A percentile compares a stretch with the other conserved stretches of the same genome.
These are phyloP conservation scores for Diaporthe vexans DNA, from an alignment of 2,329 filamentous ascomycete genomes.

Conservation along the genomic window DNA sequence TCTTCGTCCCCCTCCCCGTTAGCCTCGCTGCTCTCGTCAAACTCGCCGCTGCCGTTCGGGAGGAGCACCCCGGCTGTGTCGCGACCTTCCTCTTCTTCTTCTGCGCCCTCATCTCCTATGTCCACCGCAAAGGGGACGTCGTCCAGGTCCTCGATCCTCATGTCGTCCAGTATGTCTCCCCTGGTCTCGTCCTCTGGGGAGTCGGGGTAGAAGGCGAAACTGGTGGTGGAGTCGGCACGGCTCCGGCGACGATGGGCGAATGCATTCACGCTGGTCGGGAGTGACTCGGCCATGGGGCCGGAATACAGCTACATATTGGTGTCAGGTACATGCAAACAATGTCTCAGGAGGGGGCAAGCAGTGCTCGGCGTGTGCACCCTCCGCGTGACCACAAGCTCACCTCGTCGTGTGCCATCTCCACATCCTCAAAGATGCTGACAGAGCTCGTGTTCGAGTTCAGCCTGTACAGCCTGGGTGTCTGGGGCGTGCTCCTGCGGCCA, in stretches of 20 bases:
- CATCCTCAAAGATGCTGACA: conserved; percentile 89
- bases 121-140: conserved; percentile 58
- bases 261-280: conserved; percentile 93
- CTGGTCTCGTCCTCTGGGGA: conserved; percentile 61
- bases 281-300: conserved; percentile 92
- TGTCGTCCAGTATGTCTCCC: conserved; percentile 45
- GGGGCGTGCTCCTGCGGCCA: conserved; percentile 43
- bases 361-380: neutral
- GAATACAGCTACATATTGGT: conserved; percentile 76
- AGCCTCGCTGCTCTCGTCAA: conserved; percentile 58
- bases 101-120: conserved; percentile 51
- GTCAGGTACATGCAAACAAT: neutral
- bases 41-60: conserved; percentile 55
- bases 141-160: conserved; percentile 53
- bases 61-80: conserved; percentile 29
- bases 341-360: neutral
- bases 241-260: conserved; percentile 84
- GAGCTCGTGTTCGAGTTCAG: conserved; percentile 79
- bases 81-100: neutral
- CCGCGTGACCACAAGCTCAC: conserved; percentile 59
- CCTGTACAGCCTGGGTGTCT: conserved; percentile 66
- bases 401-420: conserved; percentile 99
- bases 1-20: conserved; percentile 50
- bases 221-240: conserved; percentile 86
- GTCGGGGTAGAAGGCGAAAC: conserved; percentile 90